A percentile compares a stretch with the other conserved stretches of the same genome.
Conservation (phyloP, 225 moss, liverwort and hornwort species). For the Marchantia polymorpha region DNA sequence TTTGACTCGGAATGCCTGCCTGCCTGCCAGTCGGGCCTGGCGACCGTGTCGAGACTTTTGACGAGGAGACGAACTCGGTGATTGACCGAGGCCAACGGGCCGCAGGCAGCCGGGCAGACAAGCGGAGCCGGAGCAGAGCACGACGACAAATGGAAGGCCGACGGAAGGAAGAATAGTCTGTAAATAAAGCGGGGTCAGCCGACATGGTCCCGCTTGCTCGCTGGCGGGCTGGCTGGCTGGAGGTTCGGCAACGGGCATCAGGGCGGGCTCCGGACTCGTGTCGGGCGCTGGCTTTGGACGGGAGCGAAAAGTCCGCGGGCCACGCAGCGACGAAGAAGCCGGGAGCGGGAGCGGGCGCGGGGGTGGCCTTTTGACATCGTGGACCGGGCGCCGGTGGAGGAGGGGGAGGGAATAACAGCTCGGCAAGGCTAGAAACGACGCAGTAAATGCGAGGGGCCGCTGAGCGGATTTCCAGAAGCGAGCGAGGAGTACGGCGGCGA, state of each 20-base stretch:
- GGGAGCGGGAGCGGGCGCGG: neutral
- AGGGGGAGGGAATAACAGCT: neutral
- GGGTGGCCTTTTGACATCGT: neutral
- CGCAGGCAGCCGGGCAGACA: no score
- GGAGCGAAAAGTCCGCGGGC: neutral
- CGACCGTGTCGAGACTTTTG: no score
- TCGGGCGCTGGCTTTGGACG: neutral
- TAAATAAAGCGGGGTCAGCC: neutral
- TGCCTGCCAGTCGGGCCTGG: no score
- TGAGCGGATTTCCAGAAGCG: conserved; percentile 6
- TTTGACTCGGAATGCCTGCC: no score
- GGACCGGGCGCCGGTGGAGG: neutral
- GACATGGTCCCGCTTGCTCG: neutral
- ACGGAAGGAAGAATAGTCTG: no score
- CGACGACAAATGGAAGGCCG: no score
- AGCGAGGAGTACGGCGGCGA: conserved; percentile 12
- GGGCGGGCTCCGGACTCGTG: neutral
- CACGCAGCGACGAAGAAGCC: neutral
- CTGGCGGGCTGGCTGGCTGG: neutral
- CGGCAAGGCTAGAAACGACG: neutral
- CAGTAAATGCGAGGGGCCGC: neutral
- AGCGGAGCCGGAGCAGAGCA: no score
- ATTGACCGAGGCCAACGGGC: no score
- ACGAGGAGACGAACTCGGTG: no score
- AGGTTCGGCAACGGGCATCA: neutral